A percentile compares a stretch with the other conserved stretches of the same genome.
phyloP scores from a whole-genome alignment of 2,329 filamentous ascomycete genomes.

The Fusarium lyarnte region DNA sequence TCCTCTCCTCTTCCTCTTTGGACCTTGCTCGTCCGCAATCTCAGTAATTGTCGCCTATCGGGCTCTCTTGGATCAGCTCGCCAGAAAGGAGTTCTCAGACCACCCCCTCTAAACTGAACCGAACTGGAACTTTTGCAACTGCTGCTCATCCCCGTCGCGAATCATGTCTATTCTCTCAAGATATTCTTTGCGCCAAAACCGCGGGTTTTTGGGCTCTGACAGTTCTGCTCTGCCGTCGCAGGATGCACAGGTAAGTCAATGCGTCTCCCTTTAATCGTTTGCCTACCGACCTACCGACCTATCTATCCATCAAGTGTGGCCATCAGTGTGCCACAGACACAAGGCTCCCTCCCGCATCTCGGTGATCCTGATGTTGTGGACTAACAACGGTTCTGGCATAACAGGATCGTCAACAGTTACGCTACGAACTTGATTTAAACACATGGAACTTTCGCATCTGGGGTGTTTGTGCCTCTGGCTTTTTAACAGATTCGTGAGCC shows the following conservation, averaged over 20 bases:
- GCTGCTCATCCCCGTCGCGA: slow-evolving; percentile 29
- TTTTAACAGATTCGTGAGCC: slow-evolving; percentile 62
- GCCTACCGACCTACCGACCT: background rate
- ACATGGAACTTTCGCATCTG: slow-evolving; percentile 65
- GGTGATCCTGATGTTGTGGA: background rate
- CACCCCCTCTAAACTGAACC: slow-evolving; percentile 6
- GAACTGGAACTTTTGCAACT: slow-evolving; percentile 27
- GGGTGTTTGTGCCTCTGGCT: slow-evolving; percentile 64
- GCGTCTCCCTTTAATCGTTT: slow-evolving; percentile 4
- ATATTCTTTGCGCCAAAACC: slow-evolving; percentile 51
- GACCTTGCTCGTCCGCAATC: slow-evolving; percentile 30
- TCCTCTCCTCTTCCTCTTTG: slow-evolving; percentile 5
- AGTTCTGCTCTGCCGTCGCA: slow-evolving; percentile 61
- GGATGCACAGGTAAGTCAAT: slow-evolving; percentile 56
- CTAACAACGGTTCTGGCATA: slow-evolving; percentile 22
- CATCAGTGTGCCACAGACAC: slow-evolving; percentile 3
- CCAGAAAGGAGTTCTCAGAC: slow-evolving; percentile 18
- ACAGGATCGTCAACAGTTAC: slow-evolving; percentile 61
- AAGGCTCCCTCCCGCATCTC: slow-evolving; percentile 18
- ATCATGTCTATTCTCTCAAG: slow-evolving; percentile 46
- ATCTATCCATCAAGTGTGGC: background rate
- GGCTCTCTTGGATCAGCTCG: slow-evolving; percentile 8
- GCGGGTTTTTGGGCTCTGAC: slow-evolving; percentile 61
- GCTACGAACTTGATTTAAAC: slow-evolving; percentile 64
- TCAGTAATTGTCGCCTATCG: slow-evolving; percentile 1